Conservation (phyloP, 495 filamentous ascomycete genomes). For the Rostrohypoxylon terebratum region DNA sequence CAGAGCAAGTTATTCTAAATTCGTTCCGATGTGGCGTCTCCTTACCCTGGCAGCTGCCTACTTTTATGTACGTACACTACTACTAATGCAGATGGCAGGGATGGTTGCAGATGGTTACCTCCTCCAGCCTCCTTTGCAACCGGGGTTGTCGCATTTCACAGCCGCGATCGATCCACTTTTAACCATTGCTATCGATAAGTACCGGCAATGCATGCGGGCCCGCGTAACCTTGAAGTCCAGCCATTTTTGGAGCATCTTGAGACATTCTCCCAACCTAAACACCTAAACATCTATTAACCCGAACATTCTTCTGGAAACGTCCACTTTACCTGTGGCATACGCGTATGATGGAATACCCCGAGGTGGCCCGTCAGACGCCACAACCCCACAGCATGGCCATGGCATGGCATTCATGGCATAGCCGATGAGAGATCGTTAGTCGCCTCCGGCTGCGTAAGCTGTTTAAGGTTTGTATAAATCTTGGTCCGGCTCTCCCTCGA, state of each 20-base stretch:
- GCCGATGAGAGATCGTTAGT: slow-evolving; percentile 8
- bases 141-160: slow-evolving; percentile 17
- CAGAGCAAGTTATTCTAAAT: slow-evolving; percentile 17
- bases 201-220: too few relatives aligned
- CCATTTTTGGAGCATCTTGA: too few relatives aligned
- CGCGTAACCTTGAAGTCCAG: too few relatives aligned
- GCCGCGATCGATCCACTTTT: slow-evolving; percentile 12
- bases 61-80: too few relatives aligned
- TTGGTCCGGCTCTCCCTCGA: slow-evolving; percentile 14
- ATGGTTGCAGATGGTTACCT: slow-evolving; percentile 17
- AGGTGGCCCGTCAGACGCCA: slow-evolving; percentile 41
- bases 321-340: slow-evolving; percentile 23
- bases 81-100: too few relatives aligned
- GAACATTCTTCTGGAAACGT: slow-evolving; percentile 29
- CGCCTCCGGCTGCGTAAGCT: slow-evolving; percentile 39
- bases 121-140: slow-evolving; percentile 28
- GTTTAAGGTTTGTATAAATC: slow-evolving; percentile 37
- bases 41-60: not conserved
- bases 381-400: not conserved
- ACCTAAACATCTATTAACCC: slow-evolving; percentile 22
- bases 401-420: not conserved
- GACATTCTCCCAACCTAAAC: slow-evolving; percentile 26
- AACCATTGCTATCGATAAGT: slow-evolving; percentile 32
- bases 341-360: slow-evolving; percentile 45
- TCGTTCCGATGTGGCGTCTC: slow-evolving; percentile 24